Conservation (phyloP, 441 rosid genomes). For the Bruguiera hainesii region DNA sequence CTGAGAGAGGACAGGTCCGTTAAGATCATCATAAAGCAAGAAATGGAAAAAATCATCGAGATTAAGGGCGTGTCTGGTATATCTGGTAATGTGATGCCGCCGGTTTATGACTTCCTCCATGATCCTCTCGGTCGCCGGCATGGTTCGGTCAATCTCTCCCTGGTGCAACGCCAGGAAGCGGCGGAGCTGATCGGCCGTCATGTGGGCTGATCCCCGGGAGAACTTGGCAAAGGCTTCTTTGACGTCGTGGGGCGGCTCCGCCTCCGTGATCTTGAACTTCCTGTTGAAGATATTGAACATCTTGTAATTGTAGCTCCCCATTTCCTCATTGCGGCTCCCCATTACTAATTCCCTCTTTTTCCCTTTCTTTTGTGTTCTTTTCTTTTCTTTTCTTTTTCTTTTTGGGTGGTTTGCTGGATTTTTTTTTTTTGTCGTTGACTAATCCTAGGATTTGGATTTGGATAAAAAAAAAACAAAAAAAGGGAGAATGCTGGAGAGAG, state of each 20-base stretch:
- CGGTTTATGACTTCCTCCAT: constrained; percentile 46
- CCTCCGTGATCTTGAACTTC: constrained; percentile 48
- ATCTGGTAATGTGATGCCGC: constrained; percentile 37
- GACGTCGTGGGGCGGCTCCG: constrained; percentile 67
- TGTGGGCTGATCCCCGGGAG: constrained; percentile 48
- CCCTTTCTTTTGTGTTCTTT: neutral
- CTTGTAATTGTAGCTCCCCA: constrained; percentile 60
- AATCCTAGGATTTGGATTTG: neutral
- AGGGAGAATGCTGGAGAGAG: constrained; percentile 18
- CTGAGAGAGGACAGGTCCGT: constrained; percentile 50
- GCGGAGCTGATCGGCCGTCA: constrained; percentile 56
- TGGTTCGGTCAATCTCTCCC: constrained; percentile 44
- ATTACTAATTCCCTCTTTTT: neutral
- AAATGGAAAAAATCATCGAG: constrained; percentile 73
- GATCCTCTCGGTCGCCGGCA: constrained; percentile 58
- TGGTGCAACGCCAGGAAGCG: constrained; percentile 61
- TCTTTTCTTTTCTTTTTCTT: neutral
- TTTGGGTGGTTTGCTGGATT: neutral
- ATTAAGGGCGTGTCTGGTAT: constrained; percentile 38
- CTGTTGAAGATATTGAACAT: constrained; percentile 73
- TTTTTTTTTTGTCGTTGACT: neutral
- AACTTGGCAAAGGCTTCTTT: constrained; percentile 43
- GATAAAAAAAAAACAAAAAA: neutral
- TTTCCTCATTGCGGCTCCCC: constrained; percentile 12
- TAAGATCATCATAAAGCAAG: constrained; percentile 50